Base-by-base conservation (phyloP, 2,329 filamentous ascomycete genomes). In the Chrysoporthe puriensis region DNA sequence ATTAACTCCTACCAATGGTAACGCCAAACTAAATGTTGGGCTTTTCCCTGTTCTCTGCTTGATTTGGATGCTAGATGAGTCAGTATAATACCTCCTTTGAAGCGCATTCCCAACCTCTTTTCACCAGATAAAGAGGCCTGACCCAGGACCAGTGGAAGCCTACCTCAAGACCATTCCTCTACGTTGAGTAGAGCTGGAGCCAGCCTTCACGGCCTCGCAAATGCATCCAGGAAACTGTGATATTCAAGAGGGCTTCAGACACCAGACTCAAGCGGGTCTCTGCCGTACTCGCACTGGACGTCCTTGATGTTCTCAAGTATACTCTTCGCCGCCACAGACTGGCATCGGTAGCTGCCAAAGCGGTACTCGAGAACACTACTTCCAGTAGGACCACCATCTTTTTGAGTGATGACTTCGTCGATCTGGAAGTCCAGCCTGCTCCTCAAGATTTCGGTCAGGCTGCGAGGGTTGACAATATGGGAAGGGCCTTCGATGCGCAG, bases 261-360 rank as follows among this genome's bases (percentile, higher is more conserved):
- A 4, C 63, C 44, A 11, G 65, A 40, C 16, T 65, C 68, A 42
- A 71, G 71, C 14, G 72, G 72, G 46, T 73, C 70, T 36, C 48
- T n/a, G 36, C 70, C 67, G 50, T 69, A 74, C 68, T 67, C 70
- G 21, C 72, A 72, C 46, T 69, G 62, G 43, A 74, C 67, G 18
- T 70, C 56, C 8, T 56, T 58, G 18, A 71, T 26, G 72, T 70
- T 77, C 75, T 46, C 75, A 64, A 13, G 69, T 62, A 3, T 77
- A 61, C 77, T 75, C 46, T 76, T 74, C 2, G 81, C 84, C 63
- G 82, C 79, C 75, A 86, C 81, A 0, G 85, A 79, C 78, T 88
- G 86, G 74, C 83, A 85, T 0, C 85, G 81, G 67, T 81, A 88
- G 66, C 84, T 86, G 0, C 83, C 84, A 70, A 88, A 88, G 13